Conservation (phyloP, 257 asterid species). For the Solanum chilense region DNA sequence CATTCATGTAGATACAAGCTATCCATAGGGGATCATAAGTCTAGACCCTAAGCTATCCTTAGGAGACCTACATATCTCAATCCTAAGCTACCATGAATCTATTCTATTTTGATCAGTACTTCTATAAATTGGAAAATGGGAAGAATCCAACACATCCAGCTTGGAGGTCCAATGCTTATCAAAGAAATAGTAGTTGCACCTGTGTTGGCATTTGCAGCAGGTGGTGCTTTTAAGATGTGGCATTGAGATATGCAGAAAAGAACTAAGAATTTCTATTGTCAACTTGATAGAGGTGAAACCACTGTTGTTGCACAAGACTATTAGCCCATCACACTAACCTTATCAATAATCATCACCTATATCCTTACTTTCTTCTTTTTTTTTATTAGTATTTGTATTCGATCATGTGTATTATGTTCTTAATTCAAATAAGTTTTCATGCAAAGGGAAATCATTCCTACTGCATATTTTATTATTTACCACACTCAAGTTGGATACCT, state of each 20-base stretch:
- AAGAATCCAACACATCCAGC: background rate
- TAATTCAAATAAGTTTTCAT: background rate
- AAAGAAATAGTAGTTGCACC: background rate
- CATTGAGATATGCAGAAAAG: background rate
- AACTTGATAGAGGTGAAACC: background rate
- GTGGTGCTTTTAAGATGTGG: background rate
- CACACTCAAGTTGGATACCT: background rate
- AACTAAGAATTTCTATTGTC: background rate
- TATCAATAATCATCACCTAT: background rate
- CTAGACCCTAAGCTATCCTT: too few species aligned
- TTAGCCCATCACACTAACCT: background rate
- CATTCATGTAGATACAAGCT: too few species aligned
- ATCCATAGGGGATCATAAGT: too few species aligned
- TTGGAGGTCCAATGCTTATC: constrained; percentile 3
- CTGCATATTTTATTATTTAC: too few species aligned
- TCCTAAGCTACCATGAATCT: too few species aligned
- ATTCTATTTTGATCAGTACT: too few species aligned
- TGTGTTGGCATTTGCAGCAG: background rate
- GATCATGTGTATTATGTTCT: background rate
- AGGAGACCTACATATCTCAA: too few species aligned
- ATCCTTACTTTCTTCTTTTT: background rate
- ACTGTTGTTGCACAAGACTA: background rate
- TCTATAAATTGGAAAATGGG: background rate
- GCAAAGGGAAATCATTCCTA: background rate
- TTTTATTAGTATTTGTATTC: background rate